Percentiles rank a stretch among this genome's conserved stretches.
Conservation (phyloP, 2,329 filamentous ascomycete species). For the Dactylellina drechsleri region DNA sequence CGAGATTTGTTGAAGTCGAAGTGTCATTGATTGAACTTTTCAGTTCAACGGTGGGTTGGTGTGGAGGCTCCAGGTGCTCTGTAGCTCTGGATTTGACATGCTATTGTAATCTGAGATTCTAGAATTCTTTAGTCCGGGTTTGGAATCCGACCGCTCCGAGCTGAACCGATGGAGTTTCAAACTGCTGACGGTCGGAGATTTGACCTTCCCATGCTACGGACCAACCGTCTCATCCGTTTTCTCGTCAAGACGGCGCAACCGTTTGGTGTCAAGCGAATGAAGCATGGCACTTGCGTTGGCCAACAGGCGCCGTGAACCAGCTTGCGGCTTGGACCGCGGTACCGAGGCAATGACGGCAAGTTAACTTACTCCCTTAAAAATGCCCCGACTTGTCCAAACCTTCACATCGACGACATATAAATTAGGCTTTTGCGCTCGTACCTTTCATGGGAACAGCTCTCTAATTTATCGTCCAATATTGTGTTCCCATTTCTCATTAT, state of each 20-base stretch:
- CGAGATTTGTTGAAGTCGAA: too few relatives aligned
- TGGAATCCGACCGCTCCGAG: neutral
- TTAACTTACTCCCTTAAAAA: neutral
- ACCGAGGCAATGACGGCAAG: slow-evolving; percentile 15
- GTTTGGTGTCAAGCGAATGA: slow-evolving; percentile 7
- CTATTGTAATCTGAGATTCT: neutral
- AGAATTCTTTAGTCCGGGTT: too few relatives aligned
- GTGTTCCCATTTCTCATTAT: neutral
- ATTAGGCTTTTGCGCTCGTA: neutral
- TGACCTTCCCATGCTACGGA: neutral
- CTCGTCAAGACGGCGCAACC: slow-evolving; percentile 31
- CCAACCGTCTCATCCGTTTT: neutral
- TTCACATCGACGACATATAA: slow-evolving; percentile 1
- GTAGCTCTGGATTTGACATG: neutral
- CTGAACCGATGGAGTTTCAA: too few relatives aligned
- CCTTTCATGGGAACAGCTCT: neutral
- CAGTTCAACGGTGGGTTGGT: too few relatives aligned
- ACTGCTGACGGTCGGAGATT: neutral
- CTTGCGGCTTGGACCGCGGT: neutral
- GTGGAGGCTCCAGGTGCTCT: too few relatives aligned
- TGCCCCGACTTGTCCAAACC: neutral
- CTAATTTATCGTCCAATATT: too few relatives aligned
- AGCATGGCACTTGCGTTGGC: neutral
- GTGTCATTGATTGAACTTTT: too few relatives aligned
- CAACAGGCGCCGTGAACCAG: neutral